phyloP scores from a whole-genome alignment of 768 basidiomycete genomes.

The Boletus patriciae region DNA sequence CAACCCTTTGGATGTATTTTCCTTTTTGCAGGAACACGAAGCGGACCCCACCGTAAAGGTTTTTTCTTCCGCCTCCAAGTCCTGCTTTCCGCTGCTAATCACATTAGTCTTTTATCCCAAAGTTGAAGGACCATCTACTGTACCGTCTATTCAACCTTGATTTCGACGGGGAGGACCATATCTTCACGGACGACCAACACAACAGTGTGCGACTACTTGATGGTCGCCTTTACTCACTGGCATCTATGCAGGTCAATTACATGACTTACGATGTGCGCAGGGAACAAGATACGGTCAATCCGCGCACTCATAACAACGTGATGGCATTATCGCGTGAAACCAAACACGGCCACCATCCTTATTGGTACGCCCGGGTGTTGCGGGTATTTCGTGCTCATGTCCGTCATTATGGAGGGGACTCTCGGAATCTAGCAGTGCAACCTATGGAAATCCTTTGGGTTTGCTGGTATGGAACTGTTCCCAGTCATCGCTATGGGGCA shows the following conservation, averaged over 20 bases:
- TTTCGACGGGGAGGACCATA: not conserved
- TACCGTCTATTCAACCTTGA: slow-evolving; percentile 5
- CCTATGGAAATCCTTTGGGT: slow-evolving; percentile 37
- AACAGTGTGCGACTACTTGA: slow-evolving; percentile 14
- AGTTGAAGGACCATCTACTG: slow-evolving; percentile 18
- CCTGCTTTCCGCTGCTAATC: not conserved
- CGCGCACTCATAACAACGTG: slow-evolving; percentile 12
- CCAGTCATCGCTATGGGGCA: not conserved
- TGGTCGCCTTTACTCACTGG: slow-evolving; percentile 22
- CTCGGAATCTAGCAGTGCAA: not conserved
- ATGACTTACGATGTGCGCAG: slow-evolving; percentile 33
- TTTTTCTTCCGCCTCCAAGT: not conserved
- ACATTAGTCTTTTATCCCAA: slow-evolving; percentile 7
- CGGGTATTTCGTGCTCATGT: slow-evolving; percentile 31
- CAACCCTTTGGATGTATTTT: not conserved
- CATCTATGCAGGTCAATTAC: slow-evolving; percentile 30
- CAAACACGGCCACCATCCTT: slow-evolving; percentile 24
- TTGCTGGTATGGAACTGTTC: slow-evolving; percentile 30
- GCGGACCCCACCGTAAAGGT: slow-evolving; percentile 14
- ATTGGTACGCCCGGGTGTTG: slow-evolving; percentile 34
- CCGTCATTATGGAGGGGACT: slow-evolving; percentile 1
- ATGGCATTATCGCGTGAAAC: slow-evolving; percentile 24
- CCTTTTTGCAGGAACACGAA: not conserved
- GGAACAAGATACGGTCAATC: slow-evolving; percentile 24
- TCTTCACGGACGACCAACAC: slow-evolving; percentile 8